Evolutionary conservation across 305 asterid species (phyloP), one percentile per base, ranked within the genome.

Genomic region (Fraxinus baroniana): DNA sequence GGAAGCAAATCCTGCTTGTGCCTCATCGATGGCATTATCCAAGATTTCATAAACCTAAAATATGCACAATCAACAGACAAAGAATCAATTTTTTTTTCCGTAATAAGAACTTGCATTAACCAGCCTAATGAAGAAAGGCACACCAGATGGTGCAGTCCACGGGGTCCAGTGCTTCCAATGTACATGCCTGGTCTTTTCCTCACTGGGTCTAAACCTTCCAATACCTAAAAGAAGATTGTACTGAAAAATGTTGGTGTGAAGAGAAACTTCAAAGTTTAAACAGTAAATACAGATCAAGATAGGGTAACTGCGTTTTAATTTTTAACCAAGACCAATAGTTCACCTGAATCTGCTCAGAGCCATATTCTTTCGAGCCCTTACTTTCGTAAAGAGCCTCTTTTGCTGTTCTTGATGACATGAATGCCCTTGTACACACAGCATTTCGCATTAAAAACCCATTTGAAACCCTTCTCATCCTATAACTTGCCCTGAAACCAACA

Each of bases 321-420:
- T 81, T 37, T 79, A 72, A 64, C 22, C 62, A 77, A 86, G 77
- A 73, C 80, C 79, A 62, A 64, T 70, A 81, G 24, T 83, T 88
- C 77, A 95, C 98, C 98, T 96, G 99, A 90, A 96, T 96, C 87
- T 96, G 99, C 44, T 96, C 97, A 15, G 98, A 93, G 78, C 98
- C 97, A 87, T 96, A 96, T 77, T 91, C 98, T 80, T 89, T 90
- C 15, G 94, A 86, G 80, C 30, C 89, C 52, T 84, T 85, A 83
- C 81, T 84, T 77, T 91, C 94, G 57, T 84, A 87, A 85, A 91
- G 84, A 81, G 96, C 89, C 64, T 94, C 98, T 0, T 37, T 90
- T 86, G 79, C 85, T 83, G 87, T 78, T 84, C 89, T 91, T 66
- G 98, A 87, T 35, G 98, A 92, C 97, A 92, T 91, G 80, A 94